Evolutionary conservation across 2,329 filamentous ascomycete species (phyloP).

Genomic region (Aspergillus calidoustus): DNA sequence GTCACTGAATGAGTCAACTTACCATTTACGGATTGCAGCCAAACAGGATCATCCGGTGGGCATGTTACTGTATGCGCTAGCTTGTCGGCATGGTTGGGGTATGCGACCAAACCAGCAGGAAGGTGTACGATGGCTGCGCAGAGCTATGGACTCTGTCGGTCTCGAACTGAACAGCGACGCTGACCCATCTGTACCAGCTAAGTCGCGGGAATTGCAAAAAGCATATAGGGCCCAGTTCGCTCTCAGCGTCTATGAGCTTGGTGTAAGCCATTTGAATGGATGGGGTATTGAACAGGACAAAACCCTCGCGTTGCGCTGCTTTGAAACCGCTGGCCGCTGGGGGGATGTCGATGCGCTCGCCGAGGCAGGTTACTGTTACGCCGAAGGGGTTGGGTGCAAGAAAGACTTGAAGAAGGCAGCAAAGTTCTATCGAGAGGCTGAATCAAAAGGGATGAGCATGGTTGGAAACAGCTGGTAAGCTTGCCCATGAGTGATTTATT

Average conservation of each 20-base stretch:
- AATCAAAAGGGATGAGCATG: constrained; percentile 94
- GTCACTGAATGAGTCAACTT: constrained; percentile 89
- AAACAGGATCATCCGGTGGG: constrained; percentile 84
- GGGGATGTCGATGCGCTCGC: constrained; percentile 92
- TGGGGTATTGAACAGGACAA: constrained; percentile 98
- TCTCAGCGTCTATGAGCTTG: constrained; percentile 92
- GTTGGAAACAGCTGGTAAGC: constrained; percentile 96
- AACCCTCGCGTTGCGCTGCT: constrained; percentile 82
- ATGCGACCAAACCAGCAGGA: constrained; percentile 92
- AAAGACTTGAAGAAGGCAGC: constrained; percentile 96
- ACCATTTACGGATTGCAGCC: constrained; percentile 89
- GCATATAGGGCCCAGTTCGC: constrained; percentile 92
- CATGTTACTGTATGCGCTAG: constrained; percentile 94
- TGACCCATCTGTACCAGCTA: constrained; percentile 57
- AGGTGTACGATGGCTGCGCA: constrained; percentile 88
- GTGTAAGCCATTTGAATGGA: constrained; percentile 95
- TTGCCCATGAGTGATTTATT: neutral
- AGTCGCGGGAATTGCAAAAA: constrained; percentile 69
- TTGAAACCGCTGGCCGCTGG: constrained; percentile 95
- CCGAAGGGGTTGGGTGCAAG: constrained; percentile 89
- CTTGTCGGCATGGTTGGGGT: constrained; percentile 95
- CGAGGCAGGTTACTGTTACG: constrained; percentile 95
- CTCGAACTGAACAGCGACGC: constrained; percentile 79
- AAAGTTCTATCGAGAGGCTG: constrained; percentile 85
- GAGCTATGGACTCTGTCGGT: constrained; percentile 82